These are phyloP conservation scores for Rhododendron henanense DNA, from an alignment of 148 eudicot species.

Conservation along the genomic window DNA sequence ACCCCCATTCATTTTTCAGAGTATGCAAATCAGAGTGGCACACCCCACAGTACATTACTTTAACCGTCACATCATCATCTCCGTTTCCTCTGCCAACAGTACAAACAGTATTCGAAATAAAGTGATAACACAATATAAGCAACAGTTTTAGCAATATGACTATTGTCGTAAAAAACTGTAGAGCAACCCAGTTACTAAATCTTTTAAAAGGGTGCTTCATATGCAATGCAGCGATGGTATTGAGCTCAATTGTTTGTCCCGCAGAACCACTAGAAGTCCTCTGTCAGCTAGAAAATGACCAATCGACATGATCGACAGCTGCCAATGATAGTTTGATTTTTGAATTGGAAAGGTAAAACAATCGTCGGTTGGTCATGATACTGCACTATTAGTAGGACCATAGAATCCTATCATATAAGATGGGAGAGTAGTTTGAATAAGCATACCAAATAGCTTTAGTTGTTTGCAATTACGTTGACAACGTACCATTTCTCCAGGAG, in stretches of 20 bases:
- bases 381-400: neutral
- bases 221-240: neutral
- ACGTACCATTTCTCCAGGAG: neutral
- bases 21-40: conserved; percentile 66
- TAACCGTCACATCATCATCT: conserved; percentile 52
- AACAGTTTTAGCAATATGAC: neutral
- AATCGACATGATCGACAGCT: neutral
- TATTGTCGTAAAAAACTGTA: neutral
- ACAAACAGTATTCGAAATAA: neutral
- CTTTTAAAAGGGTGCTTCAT: neutral
- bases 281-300: neutral
- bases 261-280: neutral
- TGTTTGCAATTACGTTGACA: neutral
- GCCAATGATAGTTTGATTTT: neutral
- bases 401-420: neutral
- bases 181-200: neutral
- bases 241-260: neutral
- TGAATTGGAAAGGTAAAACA: neutral
- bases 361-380: neutral
- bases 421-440: neutral
- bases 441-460: neutral
- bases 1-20: conserved; percentile 63
- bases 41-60: conserved; percentile 58
- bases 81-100: conserved; percentile 45
- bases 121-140: neutral